Conservation (phyloP, 495 filamentous ascomycete genomes). For the Xylaria castorea region DNA sequence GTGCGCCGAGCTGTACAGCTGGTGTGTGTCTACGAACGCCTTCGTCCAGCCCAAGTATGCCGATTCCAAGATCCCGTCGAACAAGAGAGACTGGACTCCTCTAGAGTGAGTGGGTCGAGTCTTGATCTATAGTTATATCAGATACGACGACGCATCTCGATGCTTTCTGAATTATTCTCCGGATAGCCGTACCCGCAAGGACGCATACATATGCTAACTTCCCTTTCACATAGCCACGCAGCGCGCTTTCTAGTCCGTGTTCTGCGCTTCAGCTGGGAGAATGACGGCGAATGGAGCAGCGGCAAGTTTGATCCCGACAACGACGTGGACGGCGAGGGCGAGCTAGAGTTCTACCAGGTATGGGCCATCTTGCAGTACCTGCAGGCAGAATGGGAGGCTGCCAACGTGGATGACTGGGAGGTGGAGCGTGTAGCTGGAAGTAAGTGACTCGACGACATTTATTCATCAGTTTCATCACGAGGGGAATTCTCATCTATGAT, state of each 20-base stretch:
- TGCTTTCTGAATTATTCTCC: background rate
- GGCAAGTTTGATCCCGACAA: constrained; percentile 35
- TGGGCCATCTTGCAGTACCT: constrained; percentile 38
- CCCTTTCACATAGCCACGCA: constrained; percentile 24
- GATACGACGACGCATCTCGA: background rate
- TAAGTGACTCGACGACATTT: background rate
- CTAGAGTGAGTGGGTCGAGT: constrained; percentile 27
- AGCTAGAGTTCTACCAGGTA: constrained; percentile 36
- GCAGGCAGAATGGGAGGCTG: constrained; percentile 41
- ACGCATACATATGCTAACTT: background rate
- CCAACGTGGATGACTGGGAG: constrained; percentile 38
- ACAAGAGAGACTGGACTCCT: constrained; percentile 31
- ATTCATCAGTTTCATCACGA: background rate
- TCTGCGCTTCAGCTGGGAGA: constrained; percentile 38
- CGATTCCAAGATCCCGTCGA: background rate
- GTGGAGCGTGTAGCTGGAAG: constrained; percentile 5
- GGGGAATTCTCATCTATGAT: background rate
- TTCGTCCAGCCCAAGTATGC: constrained; percentile 31
- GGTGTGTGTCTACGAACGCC: constrained; percentile 28
- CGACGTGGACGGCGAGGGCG: constrained; percentile 31
- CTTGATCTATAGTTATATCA: background rate
- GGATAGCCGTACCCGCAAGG: background rate
- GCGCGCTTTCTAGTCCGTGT: constrained; percentile 35
- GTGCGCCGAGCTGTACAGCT: constrained; percentile 30
- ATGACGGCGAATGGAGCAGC: constrained; percentile 37